Evolutionary conservation across 495 filamentous ascomycete genomes (phyloP).

Genomic region (Neurospora tetrasperma): DNA sequence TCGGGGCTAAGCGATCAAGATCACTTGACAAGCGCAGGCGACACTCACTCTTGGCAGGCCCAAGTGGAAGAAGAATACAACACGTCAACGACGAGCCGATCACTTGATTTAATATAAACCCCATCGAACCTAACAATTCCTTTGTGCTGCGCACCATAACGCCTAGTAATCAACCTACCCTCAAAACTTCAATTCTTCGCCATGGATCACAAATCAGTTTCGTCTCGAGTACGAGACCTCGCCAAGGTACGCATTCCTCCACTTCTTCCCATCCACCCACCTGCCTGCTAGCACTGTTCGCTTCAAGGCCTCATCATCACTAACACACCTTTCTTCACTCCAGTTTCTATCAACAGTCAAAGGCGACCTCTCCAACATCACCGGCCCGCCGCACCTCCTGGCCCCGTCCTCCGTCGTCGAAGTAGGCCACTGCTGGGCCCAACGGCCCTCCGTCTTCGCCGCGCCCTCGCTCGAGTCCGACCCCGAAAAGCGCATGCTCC

Average conservation of each 20-base stretch:
- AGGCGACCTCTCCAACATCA: conserved; percentile 77
- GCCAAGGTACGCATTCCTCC: conserved; percentile 6
- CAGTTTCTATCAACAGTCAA: conserved; percentile 76
- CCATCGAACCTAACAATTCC: neutral
- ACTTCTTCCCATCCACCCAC: neutral
- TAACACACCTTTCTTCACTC: conserved; percentile 3
- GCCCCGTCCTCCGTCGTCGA: conserved; percentile 71
- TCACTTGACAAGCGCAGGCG: neutral
- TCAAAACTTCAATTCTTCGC: neutral
- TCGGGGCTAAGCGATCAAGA: neutral
- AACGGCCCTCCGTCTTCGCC: conserved; percentile 68
- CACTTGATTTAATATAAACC: neutral
- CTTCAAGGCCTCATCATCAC: neutral
- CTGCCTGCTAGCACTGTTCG: neutral
- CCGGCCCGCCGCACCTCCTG: conserved; percentile 77
- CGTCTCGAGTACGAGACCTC: conserved; percentile 11
- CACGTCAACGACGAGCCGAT: neutral
- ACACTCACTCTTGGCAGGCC: neutral
- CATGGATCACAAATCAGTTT: conserved; percentile 11
- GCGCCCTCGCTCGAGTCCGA: conserved; percentile 64
- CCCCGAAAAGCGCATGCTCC: conserved; percentile 59
- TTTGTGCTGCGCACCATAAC: neutral
- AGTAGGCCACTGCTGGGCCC: conserved; percentile 80
- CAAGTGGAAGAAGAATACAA: neutral
- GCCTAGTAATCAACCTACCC: neutral